These are phyloP conservation scores for Cutaneotrichosporon arboriforme DNA, from an alignment of 1,284 basidiomycete species.

Conservation along the genomic window DNA sequence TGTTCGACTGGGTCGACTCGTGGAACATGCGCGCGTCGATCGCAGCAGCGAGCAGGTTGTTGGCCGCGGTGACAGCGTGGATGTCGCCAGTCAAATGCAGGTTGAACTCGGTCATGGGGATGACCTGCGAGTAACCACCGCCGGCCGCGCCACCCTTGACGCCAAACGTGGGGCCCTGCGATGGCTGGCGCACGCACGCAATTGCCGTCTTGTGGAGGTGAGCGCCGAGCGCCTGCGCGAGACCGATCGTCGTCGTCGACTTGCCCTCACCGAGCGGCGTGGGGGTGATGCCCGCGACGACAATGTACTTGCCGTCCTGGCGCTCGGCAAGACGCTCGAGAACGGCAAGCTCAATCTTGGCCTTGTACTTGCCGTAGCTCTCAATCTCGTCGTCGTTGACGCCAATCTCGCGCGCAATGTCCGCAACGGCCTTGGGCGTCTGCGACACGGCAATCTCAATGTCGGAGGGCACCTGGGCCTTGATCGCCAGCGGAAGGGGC, in stretches of 20 bases:
- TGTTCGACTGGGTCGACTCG: constrained; percentile 91
- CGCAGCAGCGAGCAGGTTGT: constrained; percentile 93
- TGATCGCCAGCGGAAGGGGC: constrained; percentile 70
- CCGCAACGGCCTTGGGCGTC: constrained; percentile 79
- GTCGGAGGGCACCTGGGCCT: constrained; percentile 83
- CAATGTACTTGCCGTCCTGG: constrained; percentile 92
- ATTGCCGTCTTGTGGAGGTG: constrained; percentile 89
- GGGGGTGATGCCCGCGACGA: constrained; percentile 95
- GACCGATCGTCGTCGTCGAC: constrained; percentile 95
- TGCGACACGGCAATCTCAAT: constrained; percentile 96
- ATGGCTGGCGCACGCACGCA: constrained; percentile 97
- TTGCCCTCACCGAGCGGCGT: constrained; percentile 98
- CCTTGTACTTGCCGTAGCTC: constrained; percentile 93
- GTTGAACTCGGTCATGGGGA: constrained; percentile 93
- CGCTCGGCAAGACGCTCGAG: constrained; percentile 79
- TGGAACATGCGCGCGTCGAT: constrained; percentile 98
- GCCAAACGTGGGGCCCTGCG: constrained; percentile 97
- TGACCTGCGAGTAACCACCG: constrained; percentile 97
- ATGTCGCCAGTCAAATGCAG: constrained; percentile 94
- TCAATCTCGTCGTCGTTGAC: constrained; percentile 82
- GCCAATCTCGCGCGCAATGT: constrained; percentile 85
- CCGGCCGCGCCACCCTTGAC: constrained; percentile 99
- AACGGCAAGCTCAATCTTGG: constrained; percentile 88
- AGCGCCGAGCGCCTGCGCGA: constrained; percentile 93
- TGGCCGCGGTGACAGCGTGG: constrained; percentile 94